Evolutionary conservation across 371 early-diverging fungal genomes (phyloP), one percentile per base, ranked within the genome.

Genomic region (Cladochytrium tenue): DNA sequence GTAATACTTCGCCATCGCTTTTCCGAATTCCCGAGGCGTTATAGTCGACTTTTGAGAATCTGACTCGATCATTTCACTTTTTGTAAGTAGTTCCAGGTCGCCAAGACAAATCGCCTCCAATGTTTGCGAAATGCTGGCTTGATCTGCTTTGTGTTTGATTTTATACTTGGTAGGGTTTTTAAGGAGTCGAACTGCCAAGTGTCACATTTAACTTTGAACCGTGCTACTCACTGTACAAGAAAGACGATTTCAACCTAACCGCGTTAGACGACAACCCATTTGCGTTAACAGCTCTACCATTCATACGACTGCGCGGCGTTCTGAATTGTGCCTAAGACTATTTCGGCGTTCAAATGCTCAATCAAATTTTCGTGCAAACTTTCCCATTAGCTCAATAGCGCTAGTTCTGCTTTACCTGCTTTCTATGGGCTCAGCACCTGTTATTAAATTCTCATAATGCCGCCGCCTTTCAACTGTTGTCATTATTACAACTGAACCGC

Each of bases 291-390:
- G n/a, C n/a, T n/a, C n/a, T n/a, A 63, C 91, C 93, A 95, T 60
- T 84, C 70, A 4, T 90, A 72, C 4, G 88, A 89, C 3, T 80
- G 73, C n/a, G 70, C 58, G 1, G 81, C 61, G 60, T 76, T 83
- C 32, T 53, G 60, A 26, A 95, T 85, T 5, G 89, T 86, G 1
- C 89, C 88, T 3, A 93, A 69, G 28, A 88, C 90, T 20, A 95
- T 88, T 67, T 95, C 95, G 7, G 94, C 88, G 76, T 90, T 88
- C 43, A 97, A 62, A 72, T 90, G 88, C 69, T 94, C 94, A 62
- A 86, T 87, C 56, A 94, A 72, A 64, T 87, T 83, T 32, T 84
- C 75, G 70, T 93, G 90, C 30, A 96, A 77, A 52, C 72, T 77
- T 56, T 2, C 31, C 33, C 55, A 20, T 30, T 20, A 20, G 23